Evolutionary conservation across 2,329 filamentous ascomycete genomes (phyloP).

Genomic region (Penicillium italicum): DNA sequence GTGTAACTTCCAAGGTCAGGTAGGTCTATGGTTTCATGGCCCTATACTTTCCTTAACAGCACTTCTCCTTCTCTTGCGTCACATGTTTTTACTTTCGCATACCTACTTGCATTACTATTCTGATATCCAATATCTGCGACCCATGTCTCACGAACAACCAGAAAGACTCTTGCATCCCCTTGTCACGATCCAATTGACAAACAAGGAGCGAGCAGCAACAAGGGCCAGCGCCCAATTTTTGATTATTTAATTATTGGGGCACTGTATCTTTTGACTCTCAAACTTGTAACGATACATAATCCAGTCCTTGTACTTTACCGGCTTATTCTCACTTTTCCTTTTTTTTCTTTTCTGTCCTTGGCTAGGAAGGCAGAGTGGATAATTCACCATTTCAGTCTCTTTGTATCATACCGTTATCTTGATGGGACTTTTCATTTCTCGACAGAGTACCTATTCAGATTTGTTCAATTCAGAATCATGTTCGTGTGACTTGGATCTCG

Average conservation of each 20-base stretch:
- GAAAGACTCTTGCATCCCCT: background rate
- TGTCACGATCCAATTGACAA: background rate
- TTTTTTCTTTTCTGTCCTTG: background rate
- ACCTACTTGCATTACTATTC: background rate
- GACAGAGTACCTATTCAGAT: background rate
- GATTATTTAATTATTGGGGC: background rate
- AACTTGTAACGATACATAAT: background rate
- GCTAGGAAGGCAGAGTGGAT: background rate
- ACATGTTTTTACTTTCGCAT: background rate
- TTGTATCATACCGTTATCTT: conserved; percentile 4
- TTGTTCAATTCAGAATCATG: background rate
- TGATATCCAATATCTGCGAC: background rate
- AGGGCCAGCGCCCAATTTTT: background rate
- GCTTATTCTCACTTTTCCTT: background rate
- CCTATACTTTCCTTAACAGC: background rate
- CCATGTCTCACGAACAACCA: background rate
- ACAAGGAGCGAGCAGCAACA: background rate
- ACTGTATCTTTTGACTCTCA: background rate
- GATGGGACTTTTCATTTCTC: background rate
- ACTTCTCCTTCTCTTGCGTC: background rate
- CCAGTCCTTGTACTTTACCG: background rate
- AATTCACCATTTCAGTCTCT: background rate
- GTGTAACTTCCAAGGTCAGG: conserved; percentile 28
- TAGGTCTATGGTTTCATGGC: conserved; percentile 3
- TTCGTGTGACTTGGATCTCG: background rate